phyloP scores from a whole-genome alignment of 768 basidiomycete genomes.

The Royoungia palumana region DNA sequence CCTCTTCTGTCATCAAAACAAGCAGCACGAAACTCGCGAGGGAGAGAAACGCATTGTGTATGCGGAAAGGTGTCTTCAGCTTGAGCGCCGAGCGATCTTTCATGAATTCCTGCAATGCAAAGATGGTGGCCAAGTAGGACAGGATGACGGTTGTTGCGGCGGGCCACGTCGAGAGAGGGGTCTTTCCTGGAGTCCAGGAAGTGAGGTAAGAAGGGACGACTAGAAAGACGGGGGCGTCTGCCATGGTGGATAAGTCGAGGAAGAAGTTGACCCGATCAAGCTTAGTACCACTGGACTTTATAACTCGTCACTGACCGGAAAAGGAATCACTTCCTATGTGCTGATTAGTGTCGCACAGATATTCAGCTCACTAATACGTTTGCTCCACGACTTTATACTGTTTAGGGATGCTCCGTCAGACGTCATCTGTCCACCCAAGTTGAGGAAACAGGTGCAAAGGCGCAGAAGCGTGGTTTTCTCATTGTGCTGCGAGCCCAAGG shows the following conservation, averaged over 20 bases:
- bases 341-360: too few relatives aligned
- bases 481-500: too few relatives aligned
- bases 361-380: too few relatives aligned
- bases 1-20: slow-evolving; percentile 80
- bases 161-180: slow-evolving; percentile 75
- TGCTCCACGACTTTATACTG: too few relatives aligned
- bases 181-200: slow-evolving; percentile 67
- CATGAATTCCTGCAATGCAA: slow-evolving; percentile 80
- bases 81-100: slow-evolving; percentile 64
- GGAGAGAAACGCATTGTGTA: slow-evolving; percentile 85
- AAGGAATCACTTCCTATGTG: too few relatives aligned
- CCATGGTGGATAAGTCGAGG: not conserved
- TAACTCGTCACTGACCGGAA: not conserved
- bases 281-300: not conserved
- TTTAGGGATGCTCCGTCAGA: too few relatives aligned
- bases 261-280: too few relatives aligned
- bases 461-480: too few relatives aligned
- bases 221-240: slow-evolving; percentile 1
- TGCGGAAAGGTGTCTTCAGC: slow-evolving; percentile 74
- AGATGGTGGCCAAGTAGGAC: slow-evolving; percentile 81
- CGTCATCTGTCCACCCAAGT: too few relatives aligned
- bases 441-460: too few relatives aligned
- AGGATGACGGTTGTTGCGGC: slow-evolving; percentile 65
- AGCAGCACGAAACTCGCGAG: slow-evolving; percentile 77
- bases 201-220: slow-evolving; percentile 52